Evolutionary conservation across 2,329 filamentous ascomycete genomes (phyloP).

Genomic region (Penicillium sp.): DNA sequence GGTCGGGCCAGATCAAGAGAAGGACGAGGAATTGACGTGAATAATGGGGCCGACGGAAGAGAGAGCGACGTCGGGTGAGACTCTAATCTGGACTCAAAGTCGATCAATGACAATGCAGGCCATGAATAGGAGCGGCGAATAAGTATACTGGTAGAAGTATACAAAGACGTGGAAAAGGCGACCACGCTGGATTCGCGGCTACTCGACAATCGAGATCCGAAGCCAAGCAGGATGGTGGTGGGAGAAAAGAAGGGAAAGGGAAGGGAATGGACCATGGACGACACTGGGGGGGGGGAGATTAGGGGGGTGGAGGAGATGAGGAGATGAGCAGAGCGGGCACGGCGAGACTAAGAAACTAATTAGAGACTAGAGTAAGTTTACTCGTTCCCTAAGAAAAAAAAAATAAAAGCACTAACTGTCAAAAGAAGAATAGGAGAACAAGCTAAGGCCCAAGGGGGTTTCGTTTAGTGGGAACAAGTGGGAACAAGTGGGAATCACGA

Average conservation of each 20-base stretch:
- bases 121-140: conserved; percentile 13
- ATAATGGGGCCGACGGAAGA: not conserved
- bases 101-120: conserved; percentile 13
- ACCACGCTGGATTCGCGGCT: conserved; percentile 4
- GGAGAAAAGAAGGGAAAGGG: conserved; percentile 9
- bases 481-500: conserved; percentile 11
- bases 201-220: conserved; percentile 2
- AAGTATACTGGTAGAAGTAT: not conserved
- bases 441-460: conserved; percentile 27
- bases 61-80: conserved; percentile 10
- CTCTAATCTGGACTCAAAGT: conserved; percentile 14
- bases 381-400: not conserved
- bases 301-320: conserved; percentile 52
- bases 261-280: conserved; percentile 34
- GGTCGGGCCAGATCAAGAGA: conserved; percentile 1
- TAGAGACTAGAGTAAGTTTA: not conserved
- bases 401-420: not conserved
- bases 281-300: conserved; percentile 60
- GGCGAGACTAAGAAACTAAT: conserved; percentile 16
- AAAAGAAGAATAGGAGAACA: conserved; percentile 20
- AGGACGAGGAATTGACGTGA: conserved; percentile 2
- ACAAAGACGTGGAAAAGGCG: conserved; percentile 5
- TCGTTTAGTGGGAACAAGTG: conserved; percentile 13
- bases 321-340: conserved; percentile 16
- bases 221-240: conserved; percentile 4